Conservation (phyloP, 2,329 filamentous ascomycete species). For the Chaetomiaceae sp. region DNA sequence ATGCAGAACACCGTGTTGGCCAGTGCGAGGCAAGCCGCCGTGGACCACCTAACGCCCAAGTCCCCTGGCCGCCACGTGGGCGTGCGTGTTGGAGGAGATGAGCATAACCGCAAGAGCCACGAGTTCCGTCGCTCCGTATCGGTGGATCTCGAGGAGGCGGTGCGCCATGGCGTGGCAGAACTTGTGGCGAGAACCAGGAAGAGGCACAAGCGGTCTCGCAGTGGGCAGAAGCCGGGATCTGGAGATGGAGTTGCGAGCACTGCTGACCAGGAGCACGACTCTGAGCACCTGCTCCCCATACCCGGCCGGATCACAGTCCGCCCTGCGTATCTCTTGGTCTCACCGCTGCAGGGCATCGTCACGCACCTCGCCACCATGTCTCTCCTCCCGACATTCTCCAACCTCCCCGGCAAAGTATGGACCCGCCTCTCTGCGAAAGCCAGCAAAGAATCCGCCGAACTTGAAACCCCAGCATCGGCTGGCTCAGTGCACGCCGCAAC, state of each 20-base stretch:
- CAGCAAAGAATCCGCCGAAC: slow-evolving; percentile 2
- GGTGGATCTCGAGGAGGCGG: slow-evolving; percentile 41
- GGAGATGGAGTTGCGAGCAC: slow-evolving; percentile 16
- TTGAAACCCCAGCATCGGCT: slow-evolving; percentile 10
- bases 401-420: slow-evolving; percentile 20
- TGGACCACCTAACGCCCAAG: slow-evolving; percentile 24
- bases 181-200: slow-evolving; percentile 38
- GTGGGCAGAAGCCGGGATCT: not conserved
- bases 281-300: slow-evolving; percentile 26
- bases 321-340: slow-evolving; percentile 59
- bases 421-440: slow-evolving; percentile 12
- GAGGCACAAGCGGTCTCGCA: slow-evolving; percentile 18
- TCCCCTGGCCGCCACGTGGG: slow-evolving; percentile 33
- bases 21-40: slow-evolving; percentile 30
- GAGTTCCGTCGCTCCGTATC: slow-evolving; percentile 36
- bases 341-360: slow-evolving; percentile 56
- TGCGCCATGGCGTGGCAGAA: slow-evolving; percentile 43
- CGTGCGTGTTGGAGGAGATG: slow-evolving; percentile 46
- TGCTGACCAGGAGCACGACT: slow-evolving; percentile 3
- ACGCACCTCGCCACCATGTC: slow-evolving; percentile 59
- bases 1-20: slow-evolving; percentile 49
- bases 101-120: slow-evolving; percentile 36
- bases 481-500: not conserved
- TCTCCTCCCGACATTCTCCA: slow-evolving; percentile 31
- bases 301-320: slow-evolving; percentile 32